Conservation (phyloP, 2,329 filamentous ascomycete species). For the Spiromastix sp. region DNA sequence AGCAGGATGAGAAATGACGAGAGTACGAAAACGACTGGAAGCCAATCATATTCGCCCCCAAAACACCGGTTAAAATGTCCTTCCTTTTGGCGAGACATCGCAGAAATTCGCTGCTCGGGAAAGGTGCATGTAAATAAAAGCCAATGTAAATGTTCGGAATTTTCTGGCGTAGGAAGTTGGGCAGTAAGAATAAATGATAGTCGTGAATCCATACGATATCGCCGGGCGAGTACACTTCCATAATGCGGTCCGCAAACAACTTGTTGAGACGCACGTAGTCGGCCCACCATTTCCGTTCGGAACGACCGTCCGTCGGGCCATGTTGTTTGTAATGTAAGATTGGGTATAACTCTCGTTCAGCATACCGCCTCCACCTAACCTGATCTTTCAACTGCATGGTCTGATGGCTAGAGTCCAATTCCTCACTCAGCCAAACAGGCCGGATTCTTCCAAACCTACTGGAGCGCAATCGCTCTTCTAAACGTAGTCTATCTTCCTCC, state of each 20-base stretch:
- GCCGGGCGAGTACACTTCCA: constrained; percentile 81
- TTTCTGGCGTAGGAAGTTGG: constrained; percentile 76
- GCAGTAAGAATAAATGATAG: constrained; percentile 84
- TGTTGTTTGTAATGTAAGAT: constrained; percentile 95
- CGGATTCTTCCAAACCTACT: constrained; percentile 68
- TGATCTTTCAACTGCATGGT: constrained; percentile 68
- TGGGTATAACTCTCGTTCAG: constrained; percentile 83
- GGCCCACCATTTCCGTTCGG: constrained; percentile 73
- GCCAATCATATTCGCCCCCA: constrained; percentile 85
- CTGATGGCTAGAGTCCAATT: constrained; percentile 59
- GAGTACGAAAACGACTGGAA: constrained; percentile 96
- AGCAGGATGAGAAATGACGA: constrained; percentile 88
- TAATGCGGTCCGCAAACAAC: constrained; percentile 79
- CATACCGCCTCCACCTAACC: constrained; percentile 76
- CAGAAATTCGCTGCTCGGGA: constrained; percentile 92
- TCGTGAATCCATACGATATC: constrained; percentile 91
- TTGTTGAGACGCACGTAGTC: constrained; percentile 92
- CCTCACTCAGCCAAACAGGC: constrained; percentile 82
- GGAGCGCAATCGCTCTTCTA: constrained; percentile 64
- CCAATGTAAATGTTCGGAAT: constrained; percentile 85
- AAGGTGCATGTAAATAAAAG: constrained; percentile 89
- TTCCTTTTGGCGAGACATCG: constrained; percentile 80
- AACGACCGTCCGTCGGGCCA: constrained; percentile 74
- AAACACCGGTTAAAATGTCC: constrained; percentile 77
- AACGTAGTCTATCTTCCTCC: constrained; percentile 55